Evolutionary conservation across 148 eudicot species (phyloP).

Genomic region (Vaccinium macrocarpon): DNA sequence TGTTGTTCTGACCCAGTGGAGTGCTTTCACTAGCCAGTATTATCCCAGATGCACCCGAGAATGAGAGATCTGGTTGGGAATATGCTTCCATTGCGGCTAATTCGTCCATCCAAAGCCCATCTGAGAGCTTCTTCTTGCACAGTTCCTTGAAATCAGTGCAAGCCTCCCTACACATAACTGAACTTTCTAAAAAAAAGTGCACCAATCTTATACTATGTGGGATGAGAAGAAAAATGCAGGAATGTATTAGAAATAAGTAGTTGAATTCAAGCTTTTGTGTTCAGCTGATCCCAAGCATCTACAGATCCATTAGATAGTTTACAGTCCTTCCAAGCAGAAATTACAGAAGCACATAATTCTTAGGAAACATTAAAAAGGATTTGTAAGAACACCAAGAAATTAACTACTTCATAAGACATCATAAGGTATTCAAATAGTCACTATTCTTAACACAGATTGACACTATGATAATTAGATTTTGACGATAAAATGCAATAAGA

Average conservation of each 20-base stretch:
- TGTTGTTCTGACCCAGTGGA: slow-evolving; percentile 11
- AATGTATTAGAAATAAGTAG: background rate
- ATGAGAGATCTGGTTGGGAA: slow-evolving; percentile 35
- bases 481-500: background rate
- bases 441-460: background rate
- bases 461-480: background rate
- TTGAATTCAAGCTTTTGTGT: background rate
- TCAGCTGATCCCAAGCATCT: background rate
- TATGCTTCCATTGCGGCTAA: slow-evolving; percentile 52
- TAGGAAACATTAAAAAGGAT: background rate
- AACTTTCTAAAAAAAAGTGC: background rate
- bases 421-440: background rate
- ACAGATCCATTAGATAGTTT: background rate
- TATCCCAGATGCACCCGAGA: slow-evolving; percentile 42
- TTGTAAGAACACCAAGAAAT: background rate
- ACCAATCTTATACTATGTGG: background rate
- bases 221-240: background rate
- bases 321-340: background rate
- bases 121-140: slow-evolving; percentile 48
- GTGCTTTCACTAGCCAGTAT: slow-evolving; percentile 36
- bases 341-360: background rate
- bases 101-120: slow-evolving; percentile 55
- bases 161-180: slow-evolving; percentile 34
- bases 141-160: slow-evolving; percentile 53
- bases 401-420: background rate